These are phyloP conservation scores for Torulaspora gathmanii DNA, from an alignment of 805 yeast genomes.

Conservation along the genomic window DNA sequence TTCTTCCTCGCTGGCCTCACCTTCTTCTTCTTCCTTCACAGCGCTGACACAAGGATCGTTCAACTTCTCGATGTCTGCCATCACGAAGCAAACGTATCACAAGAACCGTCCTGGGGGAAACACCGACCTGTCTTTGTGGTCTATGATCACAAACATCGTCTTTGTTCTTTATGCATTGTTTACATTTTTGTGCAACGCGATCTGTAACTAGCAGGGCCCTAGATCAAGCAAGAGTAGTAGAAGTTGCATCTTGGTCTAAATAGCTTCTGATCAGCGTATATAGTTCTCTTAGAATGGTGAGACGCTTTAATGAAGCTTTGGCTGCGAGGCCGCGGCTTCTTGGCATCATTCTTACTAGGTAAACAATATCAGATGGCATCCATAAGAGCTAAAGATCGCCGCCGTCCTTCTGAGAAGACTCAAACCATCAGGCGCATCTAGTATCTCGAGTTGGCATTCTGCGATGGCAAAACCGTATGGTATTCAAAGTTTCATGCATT, in stretches of 20 bases:
- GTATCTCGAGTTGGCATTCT: no score
- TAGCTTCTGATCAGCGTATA: no score
- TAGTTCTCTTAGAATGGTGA: no score
- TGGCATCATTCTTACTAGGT: no score
- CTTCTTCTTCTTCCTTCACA: background rate
- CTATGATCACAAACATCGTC: background rate
- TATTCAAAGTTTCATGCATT: no score
- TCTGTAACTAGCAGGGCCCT: background rate
- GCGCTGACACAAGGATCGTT: background rate
- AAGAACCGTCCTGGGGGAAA: background rate
- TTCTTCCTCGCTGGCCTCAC: conserved; percentile 13
- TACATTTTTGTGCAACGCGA: conserved; percentile 3
- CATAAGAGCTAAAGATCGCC: no score
- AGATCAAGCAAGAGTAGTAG: background rate
- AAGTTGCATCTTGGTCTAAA: background rate
- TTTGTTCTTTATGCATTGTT: background rate
- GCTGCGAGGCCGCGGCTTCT: no score
- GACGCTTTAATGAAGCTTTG: no score
- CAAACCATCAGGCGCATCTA: no score
- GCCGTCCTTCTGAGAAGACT: no score
- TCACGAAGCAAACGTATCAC: conserved; percentile 1
- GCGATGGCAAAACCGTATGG: no score
- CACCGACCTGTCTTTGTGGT: conserved; percentile 1
- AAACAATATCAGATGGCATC: no score
- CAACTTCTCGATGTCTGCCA: conserved; percentile 1